A percentile compares a stretch with the other conserved stretches of the same genome.
Evolutionary conservation across 2,329 filamentous ascomycete genomes (phyloP).

Genomic region (Chaetomiaceae sp.): DNA sequence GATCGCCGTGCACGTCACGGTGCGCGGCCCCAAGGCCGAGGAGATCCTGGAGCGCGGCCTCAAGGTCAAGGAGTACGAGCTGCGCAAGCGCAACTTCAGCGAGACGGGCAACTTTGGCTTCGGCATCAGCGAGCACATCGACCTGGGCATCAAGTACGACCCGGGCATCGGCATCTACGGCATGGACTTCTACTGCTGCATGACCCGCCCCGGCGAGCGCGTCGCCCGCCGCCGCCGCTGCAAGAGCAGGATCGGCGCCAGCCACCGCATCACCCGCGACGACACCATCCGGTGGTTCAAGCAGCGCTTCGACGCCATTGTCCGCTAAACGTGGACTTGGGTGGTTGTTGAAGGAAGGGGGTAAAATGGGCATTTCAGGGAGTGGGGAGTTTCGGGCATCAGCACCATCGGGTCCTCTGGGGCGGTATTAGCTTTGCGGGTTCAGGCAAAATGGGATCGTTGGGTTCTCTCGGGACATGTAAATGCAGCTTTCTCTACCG

Average conservation of each 20-base stretch:
- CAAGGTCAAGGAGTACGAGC: constrained; percentile 99
- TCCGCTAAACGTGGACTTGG: constrained; percentile 68
- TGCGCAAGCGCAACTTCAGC: constrained; percentile 99
- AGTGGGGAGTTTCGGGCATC: constrained; percentile 22
- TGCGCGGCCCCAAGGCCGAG: constrained; percentile 95
- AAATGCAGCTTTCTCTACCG: constrained; percentile 32
- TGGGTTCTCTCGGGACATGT: constrained; percentile 34
- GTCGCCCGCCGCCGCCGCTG: constrained; percentile 90
- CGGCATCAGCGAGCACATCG: constrained; percentile 99
- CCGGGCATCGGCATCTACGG: constrained; percentile 97
- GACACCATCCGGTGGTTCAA: constrained; percentile 98
- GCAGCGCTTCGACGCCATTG: constrained; percentile 92
- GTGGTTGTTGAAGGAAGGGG: constrained; percentile 18
- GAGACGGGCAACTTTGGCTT: constrained; percentile 99
- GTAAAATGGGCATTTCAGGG: constrained; percentile 27
- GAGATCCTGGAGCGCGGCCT: constrained; percentile 99
- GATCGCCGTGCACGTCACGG: constrained; percentile 98
- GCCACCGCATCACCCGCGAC: constrained; percentile 87
- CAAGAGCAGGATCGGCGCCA: constrained; percentile 79
- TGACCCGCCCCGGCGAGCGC: constrained; percentile 98
- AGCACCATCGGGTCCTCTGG: constrained; percentile 18
- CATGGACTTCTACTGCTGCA: constrained; percentile 99
- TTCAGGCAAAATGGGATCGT: constrained; percentile 19
- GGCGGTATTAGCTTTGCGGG: constrained; percentile 14
- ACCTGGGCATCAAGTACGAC: constrained; percentile 99